Percentiles rank a stretch among this genome's conserved stretches.
Evolutionary conservation across 192 early-diverging fungal genomes (phyloP).

Genomic region (Backusella westeae): DNA sequence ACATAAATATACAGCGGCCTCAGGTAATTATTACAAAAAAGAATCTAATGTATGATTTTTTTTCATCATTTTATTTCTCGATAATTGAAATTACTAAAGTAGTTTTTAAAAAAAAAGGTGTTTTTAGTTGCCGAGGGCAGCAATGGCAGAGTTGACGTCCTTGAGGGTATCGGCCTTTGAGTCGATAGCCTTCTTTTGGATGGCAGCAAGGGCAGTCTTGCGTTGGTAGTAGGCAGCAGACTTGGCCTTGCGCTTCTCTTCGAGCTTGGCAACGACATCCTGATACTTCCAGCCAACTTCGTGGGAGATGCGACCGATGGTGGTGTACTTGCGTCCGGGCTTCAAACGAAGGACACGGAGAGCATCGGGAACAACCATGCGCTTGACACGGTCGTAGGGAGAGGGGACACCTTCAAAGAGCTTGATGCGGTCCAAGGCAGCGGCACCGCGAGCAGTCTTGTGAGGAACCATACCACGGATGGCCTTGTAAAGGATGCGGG

Average conservation of each 20-base stretch:
- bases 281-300: slow-evolving; percentile 99
- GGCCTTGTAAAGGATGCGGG: slow-evolving; percentile 94
- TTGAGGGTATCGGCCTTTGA: slow-evolving; percentile 55
- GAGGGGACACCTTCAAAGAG: slow-evolving; percentile 99
- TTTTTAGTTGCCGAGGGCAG: slow-evolving; percentile 57
- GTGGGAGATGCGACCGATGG: slow-evolving; percentile 85
- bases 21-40: not conserved
- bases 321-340: slow-evolving; percentile 98
- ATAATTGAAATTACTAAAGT: not conserved
- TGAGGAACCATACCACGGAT: slow-evolving; percentile 99
- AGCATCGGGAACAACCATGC: slow-evolving; percentile 95
- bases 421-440: slow-evolving; percentile 96
- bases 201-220: slow-evolving; percentile 59
- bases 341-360: slow-evolving; percentile 95
- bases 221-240: slow-evolving; percentile 90
- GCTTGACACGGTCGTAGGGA: slow-evolving; percentile 96
- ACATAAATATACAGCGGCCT: not conserved
- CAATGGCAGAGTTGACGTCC: slow-evolving; percentile 55
- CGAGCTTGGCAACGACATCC: slow-evolving; percentile 92
- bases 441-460: slow-evolving; percentile 98
- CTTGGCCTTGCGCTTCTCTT: slow-evolving; percentile 99
- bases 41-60: not conserved
- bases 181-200: slow-evolving; percentile 37
- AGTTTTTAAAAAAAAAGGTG: not conserved
- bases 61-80: not conserved